Conservation (phyloP, 2,329 filamentous ascomycete species). For the Fusarium azukiicola region DNA sequence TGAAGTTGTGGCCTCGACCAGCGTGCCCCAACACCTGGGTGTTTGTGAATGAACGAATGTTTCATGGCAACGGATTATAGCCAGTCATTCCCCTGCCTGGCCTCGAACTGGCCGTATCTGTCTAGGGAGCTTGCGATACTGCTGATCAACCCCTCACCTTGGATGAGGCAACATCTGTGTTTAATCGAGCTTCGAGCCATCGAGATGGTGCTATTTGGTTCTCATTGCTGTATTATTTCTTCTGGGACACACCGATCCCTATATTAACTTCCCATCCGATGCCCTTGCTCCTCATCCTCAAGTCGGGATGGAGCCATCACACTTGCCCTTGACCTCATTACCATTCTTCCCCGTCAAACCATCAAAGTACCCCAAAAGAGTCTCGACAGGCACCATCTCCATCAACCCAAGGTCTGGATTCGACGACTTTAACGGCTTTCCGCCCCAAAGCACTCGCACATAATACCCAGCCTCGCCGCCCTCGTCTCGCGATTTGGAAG, state of each 20-base stretch:
- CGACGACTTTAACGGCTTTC: slow-evolving; percentile 83
- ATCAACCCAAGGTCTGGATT: slow-evolving; percentile 84
- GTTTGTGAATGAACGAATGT: too few relatives aligned
- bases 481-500: neutral
- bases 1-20: neutral
- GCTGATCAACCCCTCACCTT: too few relatives aligned
- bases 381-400: slow-evolving; percentile 85
- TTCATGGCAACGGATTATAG: too few relatives aligned
- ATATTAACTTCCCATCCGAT: too few relatives aligned
- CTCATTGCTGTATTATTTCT: neutral
- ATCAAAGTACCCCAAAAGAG: slow-evolving; percentile 85
- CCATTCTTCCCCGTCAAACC: slow-evolving; percentile 80
- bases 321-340: slow-evolving; percentile 64
- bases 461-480: slow-evolving; percentile 64
- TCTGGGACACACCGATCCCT: neutral
- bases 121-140: too few relatives aligned
- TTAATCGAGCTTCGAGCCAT: neutral
- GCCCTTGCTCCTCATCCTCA: neutral
- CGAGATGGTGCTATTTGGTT: neutral
- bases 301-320: slow-evolving; percentile 38
- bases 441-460: slow-evolving; percentile 86
- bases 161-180: neutral
- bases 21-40: too few relatives aligned
- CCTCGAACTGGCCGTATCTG: too few relatives aligned
- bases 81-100: too few relatives aligned